phyloP scores from a whole-genome alignment of 2,329 filamentous ascomycete genomes.

The Fusarium sp. region DNA sequence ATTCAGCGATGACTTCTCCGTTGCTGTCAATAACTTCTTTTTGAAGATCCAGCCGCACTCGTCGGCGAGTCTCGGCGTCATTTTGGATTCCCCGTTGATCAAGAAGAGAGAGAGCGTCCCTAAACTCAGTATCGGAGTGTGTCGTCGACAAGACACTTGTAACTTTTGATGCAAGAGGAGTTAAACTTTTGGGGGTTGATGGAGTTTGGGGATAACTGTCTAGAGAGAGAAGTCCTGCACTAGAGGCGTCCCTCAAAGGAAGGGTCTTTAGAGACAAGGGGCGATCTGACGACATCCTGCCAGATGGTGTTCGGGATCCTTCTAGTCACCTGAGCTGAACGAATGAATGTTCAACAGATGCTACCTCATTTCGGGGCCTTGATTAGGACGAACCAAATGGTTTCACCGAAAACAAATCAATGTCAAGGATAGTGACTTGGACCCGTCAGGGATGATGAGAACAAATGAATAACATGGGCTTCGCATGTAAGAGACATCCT shows the following conservation, averaged over 20 bases:
- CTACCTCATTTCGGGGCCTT: constrained; percentile 19
- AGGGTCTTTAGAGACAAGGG: constrained; percentile 35
- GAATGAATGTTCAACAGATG: not conserved
- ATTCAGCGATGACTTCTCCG: constrained; percentile 87
- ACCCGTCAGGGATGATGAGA: not conserved
- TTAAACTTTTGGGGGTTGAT: constrained; percentile 57
- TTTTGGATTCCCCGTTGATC: constrained; percentile 80
- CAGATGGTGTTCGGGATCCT: constrained; percentile 2
- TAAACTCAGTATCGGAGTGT: constrained; percentile 92
- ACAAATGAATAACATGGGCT: not conserved
- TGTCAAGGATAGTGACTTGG: not conserved
- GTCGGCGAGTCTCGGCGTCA: constrained; percentile 80
- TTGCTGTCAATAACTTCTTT: constrained; percentile 95
- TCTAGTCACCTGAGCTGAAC: constrained; percentile 3
- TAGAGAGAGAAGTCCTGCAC: constrained; percentile 74
- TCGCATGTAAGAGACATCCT: constrained; percentile 12
- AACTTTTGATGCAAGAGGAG: constrained; percentile 83
- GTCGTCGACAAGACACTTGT: constrained; percentile 89
- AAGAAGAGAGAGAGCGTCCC: constrained; percentile 83
- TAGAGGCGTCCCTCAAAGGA: constrained; percentile 41
- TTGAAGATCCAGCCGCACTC: constrained; percentile 84
- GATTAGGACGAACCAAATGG: not conserved
- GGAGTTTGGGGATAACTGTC: constrained; percentile 89
- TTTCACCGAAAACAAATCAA: not conserved
- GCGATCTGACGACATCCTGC: constrained; percentile 36